These are phyloP conservation scores for Trichoderma cornu-damae DNA, from an alignment of 2,329 filamentous ascomycete genomes.

Conservation along the genomic window DNA sequence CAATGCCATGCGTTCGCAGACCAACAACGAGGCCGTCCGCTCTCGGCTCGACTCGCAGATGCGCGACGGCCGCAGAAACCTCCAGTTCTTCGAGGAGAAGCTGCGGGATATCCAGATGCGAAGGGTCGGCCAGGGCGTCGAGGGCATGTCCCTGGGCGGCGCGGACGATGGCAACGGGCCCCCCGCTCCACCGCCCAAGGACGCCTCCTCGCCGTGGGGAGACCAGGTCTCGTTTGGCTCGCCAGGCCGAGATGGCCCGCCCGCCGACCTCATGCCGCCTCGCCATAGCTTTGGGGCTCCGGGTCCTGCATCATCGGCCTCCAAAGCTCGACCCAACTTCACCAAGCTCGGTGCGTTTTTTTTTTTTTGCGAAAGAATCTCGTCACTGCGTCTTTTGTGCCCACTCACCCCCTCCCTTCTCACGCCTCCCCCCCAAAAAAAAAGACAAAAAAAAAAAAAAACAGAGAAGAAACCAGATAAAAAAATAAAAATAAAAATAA, in stretches of 20 bases:
- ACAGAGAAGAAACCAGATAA: too few species aligned
- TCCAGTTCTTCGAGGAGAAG: conserved; percentile 92
- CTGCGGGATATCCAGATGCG: conserved; percentile 84
- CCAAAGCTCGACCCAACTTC: conserved; percentile 80
- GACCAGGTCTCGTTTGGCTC: conserved; percentile 61
- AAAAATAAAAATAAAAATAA: too few species aligned
- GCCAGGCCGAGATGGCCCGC: conserved; percentile 57
- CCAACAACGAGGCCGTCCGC: conserved; percentile 85
- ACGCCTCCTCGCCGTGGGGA: conserved; percentile 46
- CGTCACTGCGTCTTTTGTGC: background rate
- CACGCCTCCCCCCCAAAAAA: background rate
- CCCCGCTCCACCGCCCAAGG: conserved; percentile 70
- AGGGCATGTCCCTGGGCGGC: conserved; percentile 59
- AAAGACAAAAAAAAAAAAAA: too few species aligned
- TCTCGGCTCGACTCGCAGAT: conserved; percentile 91
- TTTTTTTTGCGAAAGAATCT: background rate
- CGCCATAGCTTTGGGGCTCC: conserved; percentile 69
- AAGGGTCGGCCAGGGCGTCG: conserved; percentile 62
- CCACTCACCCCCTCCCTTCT: background rate
- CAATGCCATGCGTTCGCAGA: conserved; percentile 91
- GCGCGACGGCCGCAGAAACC: conserved; percentile 85
- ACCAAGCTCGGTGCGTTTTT: conserved; percentile 87
- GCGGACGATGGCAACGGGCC: conserved; percentile 45
- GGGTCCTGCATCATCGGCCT: conserved; percentile 59
- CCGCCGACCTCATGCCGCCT: conserved; percentile 72